Evolutionary conservation across 176 grass and related monocot species (phyloP).

Genomic region (Poa annua): DNA sequence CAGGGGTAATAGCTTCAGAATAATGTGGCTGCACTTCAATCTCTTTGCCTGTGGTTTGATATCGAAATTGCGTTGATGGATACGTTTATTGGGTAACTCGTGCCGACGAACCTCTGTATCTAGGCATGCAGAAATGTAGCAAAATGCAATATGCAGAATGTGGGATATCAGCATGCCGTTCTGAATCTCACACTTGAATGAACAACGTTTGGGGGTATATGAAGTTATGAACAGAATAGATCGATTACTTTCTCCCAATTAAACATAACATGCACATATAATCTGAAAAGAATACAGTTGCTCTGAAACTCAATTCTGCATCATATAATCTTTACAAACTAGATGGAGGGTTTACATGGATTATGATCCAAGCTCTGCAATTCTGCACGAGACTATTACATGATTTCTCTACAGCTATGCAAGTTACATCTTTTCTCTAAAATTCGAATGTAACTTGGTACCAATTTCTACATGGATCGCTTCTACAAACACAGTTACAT

Average conservation of each 20-base stretch:
- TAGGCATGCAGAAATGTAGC: not conserved
- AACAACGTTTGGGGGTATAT: not conserved
- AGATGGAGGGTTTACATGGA: not conserved
- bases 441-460: no score
- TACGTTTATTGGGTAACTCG: not conserved
- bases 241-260: not conserved
- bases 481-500: not conserved
- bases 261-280: not conserved
- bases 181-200: not conserved
- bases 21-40: conserved; percentile 32
- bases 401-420: no score
- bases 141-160: not conserved
- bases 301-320: not conserved
- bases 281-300: not conserved
- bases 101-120: not conserved
- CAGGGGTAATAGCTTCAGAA: conserved; percentile 31
- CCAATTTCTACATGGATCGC: not conserved
- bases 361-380: not conserved
- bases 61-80: not conserved
- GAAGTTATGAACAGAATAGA: not conserved
- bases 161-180: not conserved
- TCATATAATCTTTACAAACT: not conserved
- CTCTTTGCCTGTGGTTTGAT: conserved; percentile 16
- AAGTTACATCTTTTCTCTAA: not conserved
- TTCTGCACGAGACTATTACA: no score